Percentiles rank a stretch among this genome's conserved stretches.
Conservation (phyloP, 1,139 yeast species). For the Saccharomyces uvarum region DNA sequence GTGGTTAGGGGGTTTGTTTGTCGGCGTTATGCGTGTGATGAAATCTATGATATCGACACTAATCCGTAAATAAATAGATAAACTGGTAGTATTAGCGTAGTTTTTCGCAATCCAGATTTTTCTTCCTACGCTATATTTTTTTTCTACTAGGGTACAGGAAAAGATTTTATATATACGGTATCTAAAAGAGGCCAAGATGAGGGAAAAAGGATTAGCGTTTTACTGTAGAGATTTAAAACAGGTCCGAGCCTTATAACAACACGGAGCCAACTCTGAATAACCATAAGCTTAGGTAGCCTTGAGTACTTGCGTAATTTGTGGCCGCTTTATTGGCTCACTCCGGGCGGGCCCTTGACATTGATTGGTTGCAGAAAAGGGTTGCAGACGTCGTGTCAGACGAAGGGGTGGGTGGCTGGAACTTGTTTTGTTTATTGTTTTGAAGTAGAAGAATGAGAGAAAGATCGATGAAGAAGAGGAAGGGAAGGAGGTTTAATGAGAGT, state of each 20-base stretch:
- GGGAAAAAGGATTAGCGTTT: neutral
- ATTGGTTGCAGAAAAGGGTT: neutral
- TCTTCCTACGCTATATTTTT: neutral
- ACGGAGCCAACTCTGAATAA: neutral
- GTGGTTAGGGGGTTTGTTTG: neutral
- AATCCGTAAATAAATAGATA: neutral
- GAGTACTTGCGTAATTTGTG: neutral
- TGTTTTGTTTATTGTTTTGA: neutral
- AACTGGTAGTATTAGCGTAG: neutral
- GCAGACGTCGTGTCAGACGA: neutral
- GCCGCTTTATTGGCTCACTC: constrained; percentile 1
- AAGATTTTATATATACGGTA: neutral
- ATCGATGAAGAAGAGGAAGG: neutral
- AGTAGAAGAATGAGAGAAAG: neutral
- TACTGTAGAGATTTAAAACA: neutral
- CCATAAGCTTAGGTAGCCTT: neutral
- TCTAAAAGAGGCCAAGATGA: neutral
- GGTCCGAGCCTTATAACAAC: neutral
- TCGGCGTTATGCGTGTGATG: neutral
- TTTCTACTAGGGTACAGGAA: neutral
- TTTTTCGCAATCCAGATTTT: neutral
- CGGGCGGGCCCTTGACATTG: neutral
- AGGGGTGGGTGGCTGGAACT: neutral
- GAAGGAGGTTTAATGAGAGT: neutral
- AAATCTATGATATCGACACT: neutral